Evolutionary conservation across 2,329 filamentous ascomycete genomes (phyloP), one percentile per base, ranked within the genome.

Genomic region (Sordariomycetes sp.): DNA sequence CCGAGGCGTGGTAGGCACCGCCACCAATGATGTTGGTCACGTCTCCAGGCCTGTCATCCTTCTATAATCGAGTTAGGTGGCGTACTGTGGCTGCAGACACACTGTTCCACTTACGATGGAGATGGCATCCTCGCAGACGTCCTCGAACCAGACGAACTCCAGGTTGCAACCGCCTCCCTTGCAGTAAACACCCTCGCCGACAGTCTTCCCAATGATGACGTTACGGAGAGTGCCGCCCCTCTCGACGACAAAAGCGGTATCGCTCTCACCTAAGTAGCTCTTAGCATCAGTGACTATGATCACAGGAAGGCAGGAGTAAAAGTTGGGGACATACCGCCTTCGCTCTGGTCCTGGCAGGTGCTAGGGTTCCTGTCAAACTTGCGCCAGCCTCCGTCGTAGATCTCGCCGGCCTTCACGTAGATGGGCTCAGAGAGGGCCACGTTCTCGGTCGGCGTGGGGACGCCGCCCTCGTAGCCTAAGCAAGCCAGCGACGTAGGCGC

Each of bases 181-280:
- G 61, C 74, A 76, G 66, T 77, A 73, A 8, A 76, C 68, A 42
- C 74, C 74, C 61, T 76, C 74, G n/a, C 66, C 64, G 59, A 74
- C 72, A 63, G 74, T 68, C 48, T 67, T 65, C 59, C 74, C 74
- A 32, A 76, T 76, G 59, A 75, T 75, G 51, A 72, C 74, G 58
- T 76, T 77, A 57, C 67, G 70, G 51, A 77, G 67, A 1, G 70
- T 72, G 12, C 72, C 74, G 1, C 74, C 74, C 3, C 63, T 57
- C 52, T 69, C 64, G 4, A 75, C 66, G 52, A 72, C 64, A 61
- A 75, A 75, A 54, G 75, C 72, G 25, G 73, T 70, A 54, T 77
- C 75, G 0, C 57, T 52, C 52, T 62, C 58, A 39, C 62, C 62
- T 58, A 20, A 13, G 34, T 28, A 39, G 10, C 36, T 39, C 36